Evolutionary conservation across 306 rosid genomes (phyloP).

Genomic region (Lablab purpureus): DNA sequence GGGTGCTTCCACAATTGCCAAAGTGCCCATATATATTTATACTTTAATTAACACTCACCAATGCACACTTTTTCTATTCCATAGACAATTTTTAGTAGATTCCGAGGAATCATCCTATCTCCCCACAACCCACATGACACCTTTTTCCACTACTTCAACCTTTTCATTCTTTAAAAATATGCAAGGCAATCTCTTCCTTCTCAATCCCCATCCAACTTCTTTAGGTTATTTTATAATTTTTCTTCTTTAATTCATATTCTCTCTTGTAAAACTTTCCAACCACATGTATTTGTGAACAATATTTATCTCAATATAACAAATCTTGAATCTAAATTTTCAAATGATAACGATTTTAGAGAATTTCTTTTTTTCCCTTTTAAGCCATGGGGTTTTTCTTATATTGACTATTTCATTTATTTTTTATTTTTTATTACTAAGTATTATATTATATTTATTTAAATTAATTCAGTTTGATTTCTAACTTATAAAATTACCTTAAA

Average conservation of each 20-base stretch:
- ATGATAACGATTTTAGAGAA: not conserved
- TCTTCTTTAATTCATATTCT: not conserved
- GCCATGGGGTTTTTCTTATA: not conserved
- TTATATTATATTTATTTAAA: no score
- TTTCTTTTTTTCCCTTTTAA: not conserved
- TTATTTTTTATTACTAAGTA: no score
- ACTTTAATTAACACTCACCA: conserved; percentile 16
- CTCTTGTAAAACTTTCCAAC: not conserved
- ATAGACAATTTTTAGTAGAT: conserved; percentile 51
- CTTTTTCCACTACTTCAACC: not conserved
- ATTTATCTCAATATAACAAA: not conserved
- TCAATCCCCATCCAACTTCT: not conserved
- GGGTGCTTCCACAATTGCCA: conserved; percentile 30
- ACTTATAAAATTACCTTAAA: no score
- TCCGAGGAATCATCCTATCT: conserved; percentile 59
- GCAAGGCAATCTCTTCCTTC: conserved; percentile 19
- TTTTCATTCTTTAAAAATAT: conserved; percentile 16
- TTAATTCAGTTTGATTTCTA: not conserved
- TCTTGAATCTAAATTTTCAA: not conserved
- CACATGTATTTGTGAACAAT: not conserved
- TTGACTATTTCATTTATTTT: not conserved
- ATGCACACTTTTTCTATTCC: conserved; percentile 42
- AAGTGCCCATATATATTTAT: conserved; percentile 8
- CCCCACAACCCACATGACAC: conserved; percentile 19
- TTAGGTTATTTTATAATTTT: no score